Percentiles rank a stretch among this genome's conserved stretches.
phyloP scores from a whole-genome alignment of 2,329 filamentous ascomycete genomes.

The Hirsutella thompsonii region DNA sequence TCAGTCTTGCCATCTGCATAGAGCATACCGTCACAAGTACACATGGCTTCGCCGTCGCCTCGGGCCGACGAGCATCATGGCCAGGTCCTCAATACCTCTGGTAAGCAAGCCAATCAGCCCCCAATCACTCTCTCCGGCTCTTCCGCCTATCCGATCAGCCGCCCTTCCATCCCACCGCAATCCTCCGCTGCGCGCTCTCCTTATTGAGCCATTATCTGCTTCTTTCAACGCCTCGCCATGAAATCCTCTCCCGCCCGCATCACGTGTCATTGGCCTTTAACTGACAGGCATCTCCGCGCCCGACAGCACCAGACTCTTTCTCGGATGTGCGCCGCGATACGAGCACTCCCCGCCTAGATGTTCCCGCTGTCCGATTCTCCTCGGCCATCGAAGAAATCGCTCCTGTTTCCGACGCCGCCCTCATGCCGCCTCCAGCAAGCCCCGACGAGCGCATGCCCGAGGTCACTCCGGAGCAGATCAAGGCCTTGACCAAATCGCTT shows the following conservation, averaged over 20 bases:
- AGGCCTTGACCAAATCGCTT: constrained; percentile 57
- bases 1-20: too few species aligned
- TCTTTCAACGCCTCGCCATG: not conserved
- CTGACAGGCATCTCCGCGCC: not conserved
- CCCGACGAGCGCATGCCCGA: constrained; percentile 21
- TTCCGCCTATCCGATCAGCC: too few species aligned
- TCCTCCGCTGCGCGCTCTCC: too few species aligned
- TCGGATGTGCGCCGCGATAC: constrained; percentile 2
- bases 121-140: not conserved
- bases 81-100: not conserved
- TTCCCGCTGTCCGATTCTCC: constrained; percentile 55
- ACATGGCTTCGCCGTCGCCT: not conserved
- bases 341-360: constrained; percentile 11
- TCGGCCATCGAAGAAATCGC: constrained; percentile 57
- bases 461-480: constrained; percentile 50
- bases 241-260: not conserved
- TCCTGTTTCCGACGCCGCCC: constrained; percentile 21
- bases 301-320: not conserved
- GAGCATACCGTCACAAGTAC: not conserved
- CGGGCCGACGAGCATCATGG: not conserved
- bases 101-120: not conserved
- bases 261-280: not conserved
- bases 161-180: too few species aligned
- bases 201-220: too few species aligned
- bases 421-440: constrained; percentile 9